These are phyloP conservation scores for Sechiopsis laciniata DNA, from an alignment of 306 rosid genomes.

Conservation along the genomic window DNA sequence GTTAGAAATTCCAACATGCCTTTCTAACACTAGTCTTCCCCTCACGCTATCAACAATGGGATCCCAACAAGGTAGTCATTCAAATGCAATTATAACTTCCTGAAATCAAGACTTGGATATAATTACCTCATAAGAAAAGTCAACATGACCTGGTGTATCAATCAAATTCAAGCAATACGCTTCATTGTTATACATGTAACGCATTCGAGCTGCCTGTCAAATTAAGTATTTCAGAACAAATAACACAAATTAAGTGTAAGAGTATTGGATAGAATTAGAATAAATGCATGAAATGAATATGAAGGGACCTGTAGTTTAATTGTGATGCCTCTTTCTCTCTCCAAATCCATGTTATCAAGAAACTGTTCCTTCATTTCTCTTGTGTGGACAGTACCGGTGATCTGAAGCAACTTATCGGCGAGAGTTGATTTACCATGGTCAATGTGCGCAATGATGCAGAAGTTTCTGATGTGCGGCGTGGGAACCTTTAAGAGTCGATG, in stretches of 20 bases:
- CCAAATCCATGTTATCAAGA: conserved; percentile 99
- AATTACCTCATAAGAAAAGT: conserved; percentile 84
- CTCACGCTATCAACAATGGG: neutral
- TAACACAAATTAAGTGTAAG: neutral
- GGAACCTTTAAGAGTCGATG: conserved; percentile 85
- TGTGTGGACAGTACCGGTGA: conserved; percentile 78
- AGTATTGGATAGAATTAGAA: too few species aligned
- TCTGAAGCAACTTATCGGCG: conserved; percentile 80
- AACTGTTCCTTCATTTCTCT: conserved; percentile 95
- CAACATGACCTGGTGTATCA: conserved; percentile 98
- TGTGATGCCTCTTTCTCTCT: conserved; percentile 89
- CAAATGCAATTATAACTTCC: neutral
- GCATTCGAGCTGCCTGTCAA: conserved; percentile 90
- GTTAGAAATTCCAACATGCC: neutral
- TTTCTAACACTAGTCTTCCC: neutral
- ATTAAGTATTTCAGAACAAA: conserved; percentile 11
- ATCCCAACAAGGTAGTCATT: neutral
- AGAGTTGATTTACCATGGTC: conserved; percentile 89
- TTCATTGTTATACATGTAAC: conserved; percentile 44
- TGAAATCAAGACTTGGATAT: conserved; percentile 10
- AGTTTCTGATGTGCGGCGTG: conserved; percentile 64
- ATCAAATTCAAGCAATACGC: conserved; percentile 79
- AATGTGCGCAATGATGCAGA: conserved; percentile 77
- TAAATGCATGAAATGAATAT: neutral
- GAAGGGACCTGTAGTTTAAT: conserved; percentile 71